These are phyloP conservation scores for Backusella mclennaniae DNA, from an alignment of 192 early-diverging fungal species.

Conservation along the genomic window DNA sequence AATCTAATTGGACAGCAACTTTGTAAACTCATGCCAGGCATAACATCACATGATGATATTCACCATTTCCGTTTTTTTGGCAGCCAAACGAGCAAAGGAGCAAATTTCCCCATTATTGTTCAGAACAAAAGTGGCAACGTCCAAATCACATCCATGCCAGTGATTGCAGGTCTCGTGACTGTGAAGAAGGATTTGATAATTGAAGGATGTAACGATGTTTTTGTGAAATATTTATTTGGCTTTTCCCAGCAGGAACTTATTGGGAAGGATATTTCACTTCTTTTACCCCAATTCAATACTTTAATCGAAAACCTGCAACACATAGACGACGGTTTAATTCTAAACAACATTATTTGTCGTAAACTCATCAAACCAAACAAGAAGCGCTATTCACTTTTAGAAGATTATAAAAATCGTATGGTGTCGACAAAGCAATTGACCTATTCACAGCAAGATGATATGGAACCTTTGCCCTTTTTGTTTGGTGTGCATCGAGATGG, in stretches of 20 bases:
- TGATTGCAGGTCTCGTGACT: constrained; percentile 65
- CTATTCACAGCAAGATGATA: constrained; percentile 9
- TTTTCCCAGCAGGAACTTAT: constrained; percentile 46
- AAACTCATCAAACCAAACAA: constrained; percentile 5
- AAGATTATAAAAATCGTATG: constrained; percentile 1
- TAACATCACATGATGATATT: constrained; percentile 37
- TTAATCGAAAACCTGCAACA: constrained; percentile 44
- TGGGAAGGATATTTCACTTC: constrained; percentile 41
- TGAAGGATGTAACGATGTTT: constrained; percentile 55
- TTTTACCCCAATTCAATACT: constrained; percentile 61
- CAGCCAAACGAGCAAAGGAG: constrained; percentile 45
- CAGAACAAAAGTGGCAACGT: constrained; percentile 39
- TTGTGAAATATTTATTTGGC: constrained; percentile 67
- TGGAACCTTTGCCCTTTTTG: constrained; percentile 27
- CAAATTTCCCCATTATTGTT: constrained; percentile 57
- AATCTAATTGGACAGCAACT: constrained; percentile 38
- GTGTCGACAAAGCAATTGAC: constrained; percentile 5
- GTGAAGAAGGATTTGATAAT: constrained; percentile 47
- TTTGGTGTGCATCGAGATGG: constrained; percentile 64
- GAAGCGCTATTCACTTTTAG: background rate
- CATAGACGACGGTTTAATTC: constrained; percentile 20
- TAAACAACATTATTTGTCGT: constrained; percentile 32
- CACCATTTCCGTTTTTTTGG: constrained; percentile 58
- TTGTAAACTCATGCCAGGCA: background rate
- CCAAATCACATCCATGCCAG: constrained; percentile 62